Evolutionary conservation across 768 basidiomycete species (phyloP).

Genomic region (Leucocoprinus sp.): DNA sequence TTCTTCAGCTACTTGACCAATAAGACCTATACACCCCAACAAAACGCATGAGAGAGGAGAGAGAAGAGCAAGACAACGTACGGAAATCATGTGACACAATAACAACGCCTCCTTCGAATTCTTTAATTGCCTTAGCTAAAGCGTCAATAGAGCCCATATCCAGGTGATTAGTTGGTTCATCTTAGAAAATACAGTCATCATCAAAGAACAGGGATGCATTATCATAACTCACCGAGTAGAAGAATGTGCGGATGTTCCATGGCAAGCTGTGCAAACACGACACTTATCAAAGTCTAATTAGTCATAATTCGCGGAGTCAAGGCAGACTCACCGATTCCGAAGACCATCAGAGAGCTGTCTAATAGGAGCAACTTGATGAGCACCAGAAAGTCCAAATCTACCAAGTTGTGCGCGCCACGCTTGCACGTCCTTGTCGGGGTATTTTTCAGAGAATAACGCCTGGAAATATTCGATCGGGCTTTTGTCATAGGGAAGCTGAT

Average conservation of each 20-base stretch:
- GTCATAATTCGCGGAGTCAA: too few relatives aligned
- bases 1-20: conserved; percentile 89
- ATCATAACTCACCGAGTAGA: conserved; percentile 49
- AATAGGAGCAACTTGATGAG: conserved; percentile 93
- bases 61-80: conserved; percentile 29
- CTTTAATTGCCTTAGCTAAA: conserved; percentile 90
- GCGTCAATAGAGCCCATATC: conserved; percentile 99
- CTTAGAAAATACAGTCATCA: conserved; percentile 25
- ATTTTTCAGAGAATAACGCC: conserved; percentile 66
- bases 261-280: conserved; percentile 92
- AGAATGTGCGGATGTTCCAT: conserved; percentile 98
- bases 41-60: not conserved
- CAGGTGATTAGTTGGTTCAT: conserved; percentile 96
- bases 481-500: conserved; percentile 92
- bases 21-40: conserved; percentile 5
- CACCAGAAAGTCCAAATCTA: conserved; percentile 88
- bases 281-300: conserved; percentile 32
- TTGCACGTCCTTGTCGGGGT: conserved; percentile 87
- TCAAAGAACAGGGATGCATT: not conserved
- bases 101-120: conserved; percentile 95
- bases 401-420: conserved; percentile 94
- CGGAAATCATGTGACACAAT: conserved; percentile 99
- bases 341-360: conserved; percentile 92
- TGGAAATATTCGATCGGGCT: conserved; percentile 95
- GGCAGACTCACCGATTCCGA: conserved; percentile 69